Evolutionary conservation across 768 basidiomycete genomes (phyloP), one percentile per base, ranked within the genome.

Genomic region (Dentipellis sp.): DNA sequence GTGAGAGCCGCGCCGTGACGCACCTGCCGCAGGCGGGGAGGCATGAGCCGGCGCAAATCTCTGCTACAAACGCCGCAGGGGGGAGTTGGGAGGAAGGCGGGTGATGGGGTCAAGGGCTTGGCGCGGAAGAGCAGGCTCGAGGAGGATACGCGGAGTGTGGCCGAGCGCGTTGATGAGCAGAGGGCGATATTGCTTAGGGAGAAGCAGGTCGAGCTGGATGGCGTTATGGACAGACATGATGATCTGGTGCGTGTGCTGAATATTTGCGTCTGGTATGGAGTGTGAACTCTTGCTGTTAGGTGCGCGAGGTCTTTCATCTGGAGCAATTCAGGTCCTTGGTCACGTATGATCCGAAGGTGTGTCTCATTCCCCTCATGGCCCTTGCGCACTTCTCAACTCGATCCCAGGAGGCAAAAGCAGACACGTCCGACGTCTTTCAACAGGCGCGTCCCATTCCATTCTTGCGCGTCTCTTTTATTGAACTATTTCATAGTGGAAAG

Each of bases 241-340:
- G 76, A 78, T 62, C 67, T 88, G 71, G 91, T 91, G 67, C 64
- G 89, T 53, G 3, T 39, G 53, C 10, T 12, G 35, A 16, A 46
- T 56, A 55, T 19, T 16, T 47, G 55, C 52, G 52, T 34, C 40
- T 50, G 42, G 45, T 39, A 54, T 42, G 49, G 56, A 57, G 29
- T 51, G 22, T 49, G 56, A 12, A 56, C 12, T 45, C 19, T 42
- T 58, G 5, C 19, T 10, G 51, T 6, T 16, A 92, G 86, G 77
- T 95, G 50, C 81, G 94, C 58, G 91, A 97, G 69, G 75, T 81
- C 57, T 97, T 94, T 69, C 94, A 97, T 65, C 76, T 95, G 70
- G 86, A 94, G 60, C 75, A 85, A 56, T 94, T 88, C 66, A 79
- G 82, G 2, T 83, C 79, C 22, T 75, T 95, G 73, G 70, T 93